Conservation (phyloP, 768 basidiomycete species). For the Cubamyces lactineus region DNA sequence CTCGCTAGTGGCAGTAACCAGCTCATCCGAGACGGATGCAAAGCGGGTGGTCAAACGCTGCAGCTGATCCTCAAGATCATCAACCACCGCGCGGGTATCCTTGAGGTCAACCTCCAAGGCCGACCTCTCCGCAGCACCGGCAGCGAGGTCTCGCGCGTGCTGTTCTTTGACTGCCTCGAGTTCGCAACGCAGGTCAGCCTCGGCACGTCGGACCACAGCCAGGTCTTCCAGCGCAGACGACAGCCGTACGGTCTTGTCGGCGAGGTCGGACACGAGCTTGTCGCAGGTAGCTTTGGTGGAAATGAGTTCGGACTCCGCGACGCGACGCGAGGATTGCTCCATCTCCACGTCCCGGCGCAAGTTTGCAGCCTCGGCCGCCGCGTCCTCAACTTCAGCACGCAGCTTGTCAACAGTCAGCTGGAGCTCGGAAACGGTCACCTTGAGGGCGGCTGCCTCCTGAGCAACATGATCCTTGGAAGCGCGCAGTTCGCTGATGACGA, state of each 20-base stretch:
- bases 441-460: not conserved
- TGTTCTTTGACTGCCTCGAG: slow-evolving; percentile 1
- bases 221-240: slow-evolving; percentile 29
- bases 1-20: slow-evolving; percentile 6
- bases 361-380: slow-evolving; percentile 5
- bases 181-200: slow-evolving; percentile 3
- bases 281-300: slow-evolving; percentile 4
- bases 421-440: slow-evolving; percentile 13
- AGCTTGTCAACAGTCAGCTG: slow-evolving; percentile 12
- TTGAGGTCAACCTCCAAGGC: slow-evolving; percentile 13
- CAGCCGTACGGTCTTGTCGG: slow-evolving; percentile 34
- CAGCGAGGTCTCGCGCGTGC: slow-evolving; percentile 8
- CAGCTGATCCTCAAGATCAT: not conserved
- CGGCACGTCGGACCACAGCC: not conserved
- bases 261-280: slow-evolving; percentile 26
- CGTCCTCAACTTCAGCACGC: slow-evolving; percentile 6
- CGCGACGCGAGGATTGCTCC: slow-evolving; percentile 9
- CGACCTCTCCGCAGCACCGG: slow-evolving; percentile 14
- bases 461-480: slow-evolving; percentile 1
- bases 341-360: slow-evolving; percentile 9
- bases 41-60: not conserved
- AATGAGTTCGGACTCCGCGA: slow-evolving; percentile 17
- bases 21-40: not conserved
- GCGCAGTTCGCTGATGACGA: slow-evolving; percentile 6
- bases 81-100: slow-evolving; percentile 1